phyloP scores from a whole-genome alignment of 225 moss, liverwort and hornwort genomes.

The Pseudoscleropodium purum region DNA sequence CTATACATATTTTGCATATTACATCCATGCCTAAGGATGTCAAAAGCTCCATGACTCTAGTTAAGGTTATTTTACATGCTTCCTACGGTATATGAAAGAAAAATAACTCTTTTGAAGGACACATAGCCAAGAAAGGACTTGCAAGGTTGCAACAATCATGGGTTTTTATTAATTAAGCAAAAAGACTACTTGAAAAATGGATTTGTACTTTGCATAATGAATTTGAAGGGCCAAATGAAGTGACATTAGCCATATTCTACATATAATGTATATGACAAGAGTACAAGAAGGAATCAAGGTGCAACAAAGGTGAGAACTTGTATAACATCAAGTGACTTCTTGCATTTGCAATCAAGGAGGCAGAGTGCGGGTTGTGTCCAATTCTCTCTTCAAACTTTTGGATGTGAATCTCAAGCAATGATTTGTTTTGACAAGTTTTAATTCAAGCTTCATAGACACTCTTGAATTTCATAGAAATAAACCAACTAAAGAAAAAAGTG shows the following conservation, averaged over 20 bases:
- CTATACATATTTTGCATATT: too few species aligned
- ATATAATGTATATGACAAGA: not conserved
- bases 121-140: not conserved
- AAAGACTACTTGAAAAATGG: not conserved
- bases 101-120: not conserved
- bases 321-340: not conserved
- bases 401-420: not conserved
- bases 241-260: not conserved
- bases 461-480: not conserved
- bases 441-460: not conserved
- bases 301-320: not conserved
- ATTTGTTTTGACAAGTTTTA: not conserved
- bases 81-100: not conserved
- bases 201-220: not conserved
- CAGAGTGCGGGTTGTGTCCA: not conserved
- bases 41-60: not conserved
- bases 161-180: not conserved
- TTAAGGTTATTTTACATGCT: not conserved
- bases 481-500: not conserved
- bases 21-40: not conserved
- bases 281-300: not conserved
- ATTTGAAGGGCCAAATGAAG: not conserved
- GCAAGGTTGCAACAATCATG: not conserved
- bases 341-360: not conserved
- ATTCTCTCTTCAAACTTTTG: not conserved